Evolutionary conservation across 106 monocot species (phyloP).

Genomic region (Dendrobium catenatum): DNA sequence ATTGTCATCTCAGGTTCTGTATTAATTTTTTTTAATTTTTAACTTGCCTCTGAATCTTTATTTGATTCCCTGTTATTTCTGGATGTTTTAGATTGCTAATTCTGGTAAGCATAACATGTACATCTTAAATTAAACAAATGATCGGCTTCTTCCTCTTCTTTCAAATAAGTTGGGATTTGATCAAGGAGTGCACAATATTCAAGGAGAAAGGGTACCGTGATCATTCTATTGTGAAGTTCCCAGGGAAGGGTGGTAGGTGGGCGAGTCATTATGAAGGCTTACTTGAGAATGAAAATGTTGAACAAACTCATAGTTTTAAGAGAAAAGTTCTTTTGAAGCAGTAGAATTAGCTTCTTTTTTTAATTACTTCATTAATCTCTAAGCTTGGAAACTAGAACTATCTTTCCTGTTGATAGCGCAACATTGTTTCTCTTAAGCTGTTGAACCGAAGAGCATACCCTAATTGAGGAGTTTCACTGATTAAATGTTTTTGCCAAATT

Average conservation of each 20-base stretch:
- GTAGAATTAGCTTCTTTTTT: neutral
- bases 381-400: neutral
- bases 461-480: neutral
- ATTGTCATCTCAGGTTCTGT: constrained; percentile 80
- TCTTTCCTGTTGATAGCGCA: neutral
- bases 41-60: neutral
- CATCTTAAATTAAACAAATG: neutral
- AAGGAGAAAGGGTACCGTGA: neutral
- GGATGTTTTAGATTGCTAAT: neutral
- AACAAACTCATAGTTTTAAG: neutral
- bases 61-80: neutral
- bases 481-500: constrained; percentile 4
- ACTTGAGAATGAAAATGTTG: neutral
- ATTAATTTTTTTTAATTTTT: neutral
- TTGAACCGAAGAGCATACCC: no score
- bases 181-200: neutral
- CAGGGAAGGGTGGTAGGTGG: no score
- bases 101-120: neutral
- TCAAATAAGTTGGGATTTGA: neutral
- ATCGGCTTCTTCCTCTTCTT: neutral
- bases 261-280: neutral
- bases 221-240: neutral
- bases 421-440: neutral
- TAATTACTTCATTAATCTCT: neutral
- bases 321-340: neutral